Percentiles rank a stretch among this genome's conserved stretches.
These are phyloP conservation scores for Isoetes taiwanensis DNA, from an alignment of 75 land plant genomes.

Conservation along the genomic window DNA sequence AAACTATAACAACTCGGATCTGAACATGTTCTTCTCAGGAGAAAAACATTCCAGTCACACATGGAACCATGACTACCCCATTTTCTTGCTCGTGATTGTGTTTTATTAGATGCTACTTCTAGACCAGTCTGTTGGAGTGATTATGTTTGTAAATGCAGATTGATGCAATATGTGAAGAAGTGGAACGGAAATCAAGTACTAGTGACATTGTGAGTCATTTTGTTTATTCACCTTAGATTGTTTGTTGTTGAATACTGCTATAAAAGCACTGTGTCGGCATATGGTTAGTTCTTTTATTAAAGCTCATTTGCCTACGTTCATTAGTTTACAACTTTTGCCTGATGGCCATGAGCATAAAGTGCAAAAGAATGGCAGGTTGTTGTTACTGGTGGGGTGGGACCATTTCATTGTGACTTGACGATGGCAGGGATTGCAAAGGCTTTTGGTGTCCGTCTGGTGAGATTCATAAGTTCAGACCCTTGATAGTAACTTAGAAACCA, in stretches of 20 bases:
- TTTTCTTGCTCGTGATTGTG: neutral
- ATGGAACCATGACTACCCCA: neutral
- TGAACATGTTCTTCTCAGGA: too few relatives aligned
- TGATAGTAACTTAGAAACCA: neutral
- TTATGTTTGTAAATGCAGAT: conserved; percentile 31
- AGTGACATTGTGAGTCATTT: conserved; percentile 52
- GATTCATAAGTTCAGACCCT: neutral
- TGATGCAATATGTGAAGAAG: conserved; percentile 87
- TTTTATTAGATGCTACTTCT: neutral
- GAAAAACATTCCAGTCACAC: too few relatives aligned
- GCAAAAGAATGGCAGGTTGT: conserved; percentile 41
- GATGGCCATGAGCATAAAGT: neutral
- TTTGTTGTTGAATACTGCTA: neutral
- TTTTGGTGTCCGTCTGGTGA: conserved; percentile 89
- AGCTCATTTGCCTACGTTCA: neutral
- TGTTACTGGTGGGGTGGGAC: conserved; percentile 76
- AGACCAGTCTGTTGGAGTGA: neutral
- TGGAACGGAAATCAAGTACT: conserved; percentile 37
- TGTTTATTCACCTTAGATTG: neutral
- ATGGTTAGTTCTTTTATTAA: neutral
- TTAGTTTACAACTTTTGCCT: neutral
- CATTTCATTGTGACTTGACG: conserved; percentile 76
- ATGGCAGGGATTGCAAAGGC: conserved; percentile 84
- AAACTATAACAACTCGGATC: too few relatives aligned
- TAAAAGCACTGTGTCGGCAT: neutral